A percentile compares a stretch with the other conserved stretches of the same genome.
phyloP scores from a whole-genome alignment of 2,329 filamentous ascomycete species.

The Chaetothyriales sp. region DNA sequence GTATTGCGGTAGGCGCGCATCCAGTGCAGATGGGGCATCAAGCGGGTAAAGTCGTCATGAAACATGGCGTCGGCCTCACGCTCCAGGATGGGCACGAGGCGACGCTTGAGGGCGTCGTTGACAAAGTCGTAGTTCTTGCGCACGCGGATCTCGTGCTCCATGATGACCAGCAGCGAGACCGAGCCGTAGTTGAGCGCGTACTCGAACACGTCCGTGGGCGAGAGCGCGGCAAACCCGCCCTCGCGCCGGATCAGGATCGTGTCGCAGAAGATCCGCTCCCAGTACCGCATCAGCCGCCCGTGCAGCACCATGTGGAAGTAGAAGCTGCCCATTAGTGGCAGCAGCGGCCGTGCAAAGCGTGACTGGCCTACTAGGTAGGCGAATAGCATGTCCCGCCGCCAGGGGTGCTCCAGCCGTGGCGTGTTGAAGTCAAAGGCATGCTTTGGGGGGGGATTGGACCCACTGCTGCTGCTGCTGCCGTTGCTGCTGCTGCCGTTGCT shows the following conservation, averaged over 20 bases:
- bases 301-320: slow-evolving; percentile 1
- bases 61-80: slow-evolving; percentile 7
- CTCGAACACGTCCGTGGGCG: slow-evolving; percentile 11
- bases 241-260: slow-evolving; percentile 11
- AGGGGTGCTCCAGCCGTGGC: slow-evolving; percentile 1
- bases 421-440: slow-evolving; percentile 1
- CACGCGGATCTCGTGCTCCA: slow-evolving; percentile 1
- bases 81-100: slow-evolving; percentile 6
- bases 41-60: slow-evolving; percentile 2
- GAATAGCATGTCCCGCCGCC: not conserved
- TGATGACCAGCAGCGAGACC: slow-evolving; percentile 2
- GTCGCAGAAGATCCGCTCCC: slow-evolving; percentile 7
- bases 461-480: too few species aligned
- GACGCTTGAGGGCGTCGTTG: slow-evolving; percentile 7
- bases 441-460: not conserved
- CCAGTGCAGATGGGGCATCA: not conserved
- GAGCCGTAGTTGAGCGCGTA: slow-evolving; percentile 10
- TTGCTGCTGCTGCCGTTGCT: not conserved
- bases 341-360: not conserved
- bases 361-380: not conserved
- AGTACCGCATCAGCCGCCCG: slow-evolving; percentile 2
- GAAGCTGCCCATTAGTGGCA: not conserved
- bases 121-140: slow-evolving; percentile 1
- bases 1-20: not conserved
- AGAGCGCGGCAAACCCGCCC: slow-evolving; percentile 9